phyloP scores from a whole-genome alignment of 805 yeast species.

The Candida mattraensis region DNA sequence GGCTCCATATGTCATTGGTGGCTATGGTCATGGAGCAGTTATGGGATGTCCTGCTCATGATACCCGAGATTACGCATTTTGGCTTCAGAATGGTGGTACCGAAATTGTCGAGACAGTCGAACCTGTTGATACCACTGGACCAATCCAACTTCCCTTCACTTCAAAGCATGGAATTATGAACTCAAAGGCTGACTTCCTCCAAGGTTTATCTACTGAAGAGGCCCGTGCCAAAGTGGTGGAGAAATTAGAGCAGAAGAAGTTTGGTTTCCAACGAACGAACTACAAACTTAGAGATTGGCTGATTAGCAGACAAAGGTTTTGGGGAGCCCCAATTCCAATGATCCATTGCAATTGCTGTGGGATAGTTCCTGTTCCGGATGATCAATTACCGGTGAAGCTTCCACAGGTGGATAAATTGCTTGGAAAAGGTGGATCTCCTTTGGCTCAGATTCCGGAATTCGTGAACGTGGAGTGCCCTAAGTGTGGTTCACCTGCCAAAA shows the following conservation, averaged over 20 bases:
- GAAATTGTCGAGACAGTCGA: constrained; percentile 46
- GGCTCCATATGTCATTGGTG: constrained; percentile 85
- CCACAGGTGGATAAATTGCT: constrained; percentile 53
- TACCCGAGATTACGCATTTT: constrained; percentile 76
- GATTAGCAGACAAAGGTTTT: constrained; percentile 88
- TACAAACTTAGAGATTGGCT: constrained; percentile 89
- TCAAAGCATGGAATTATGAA: constrained; percentile 49
- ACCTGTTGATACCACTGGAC: constrained; percentile 28
- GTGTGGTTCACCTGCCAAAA: constrained; percentile 67
- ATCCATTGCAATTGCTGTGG: constrained; percentile 88
- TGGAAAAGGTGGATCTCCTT: constrained; percentile 63
- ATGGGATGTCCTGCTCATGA: constrained; percentile 99
- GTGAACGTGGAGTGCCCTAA: constrained; percentile 76
- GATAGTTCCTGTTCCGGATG: constrained; percentile 86
- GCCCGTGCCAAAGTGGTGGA: constrained; percentile 50
- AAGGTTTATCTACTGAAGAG: constrained; percentile 48
- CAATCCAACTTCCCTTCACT: constrained; percentile 20
- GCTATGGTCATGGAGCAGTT: constrained; percentile 90
- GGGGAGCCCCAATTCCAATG: constrained; percentile 99
- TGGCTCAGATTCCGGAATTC: constrained; percentile 66
- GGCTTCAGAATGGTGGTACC: constrained; percentile 61
- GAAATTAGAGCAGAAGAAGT: constrained; percentile 18
- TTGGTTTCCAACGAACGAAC: constrained; percentile 52
- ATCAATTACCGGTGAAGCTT: constrained; percentile 76
- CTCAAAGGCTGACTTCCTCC: constrained; percentile 44